Base-by-base conservation (phyloP, 148 eudicot genomes). In the Bassia scoparia region DNA sequence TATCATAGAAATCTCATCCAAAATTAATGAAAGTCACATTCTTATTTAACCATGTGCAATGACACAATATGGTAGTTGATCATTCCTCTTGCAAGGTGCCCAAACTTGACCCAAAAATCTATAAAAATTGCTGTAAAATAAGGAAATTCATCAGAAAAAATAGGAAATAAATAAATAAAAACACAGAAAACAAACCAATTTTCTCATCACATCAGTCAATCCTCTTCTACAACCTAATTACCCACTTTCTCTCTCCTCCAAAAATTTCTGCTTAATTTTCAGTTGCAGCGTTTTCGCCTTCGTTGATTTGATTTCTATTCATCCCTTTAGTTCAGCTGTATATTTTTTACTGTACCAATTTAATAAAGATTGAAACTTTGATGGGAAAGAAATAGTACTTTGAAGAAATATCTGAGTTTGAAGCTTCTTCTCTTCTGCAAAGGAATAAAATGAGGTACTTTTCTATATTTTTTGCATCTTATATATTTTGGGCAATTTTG, bases 371-470 rank as follows among this genome's bases (percentile, higher is more conserved):
- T 41, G 67, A 64, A 56, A 41, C 76, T 78, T 78, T 79, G 21
- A 74, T 63, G 78, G 74, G 26, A 61, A 31, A 13, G n/a, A 29
- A 7, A 38, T 70, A 61, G 64, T 52, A 18, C 38, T 56, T 18
- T 77, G 66, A 64, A 30, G n/a, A 14, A 20, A 72, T 73, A 68
- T 68, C 31, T 16, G 55, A 69, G 26, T 14, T 50, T 69, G 61
- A 74, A 54, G 49, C 14, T 61, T 59, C 12, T 70, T 35, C 6
- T 43, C n/a, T 41, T 0, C 44, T 48, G 49, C 10, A 60, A n/a
- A n/a, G n/a, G 4, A 63, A 23, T 44, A 24, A 62, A 43, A 79
- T 79, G 82, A 79, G 82, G 82, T 79, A 38, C 11, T 34, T 63
- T 62, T 18, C 3, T 74, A 29, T 31, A 18, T 10, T 61, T n/a